Evolutionary conservation across 345 rosid species (phyloP), one percentile per base, ranked within the genome.

Genomic region (Zanthoxylum bungeanum): DNA sequence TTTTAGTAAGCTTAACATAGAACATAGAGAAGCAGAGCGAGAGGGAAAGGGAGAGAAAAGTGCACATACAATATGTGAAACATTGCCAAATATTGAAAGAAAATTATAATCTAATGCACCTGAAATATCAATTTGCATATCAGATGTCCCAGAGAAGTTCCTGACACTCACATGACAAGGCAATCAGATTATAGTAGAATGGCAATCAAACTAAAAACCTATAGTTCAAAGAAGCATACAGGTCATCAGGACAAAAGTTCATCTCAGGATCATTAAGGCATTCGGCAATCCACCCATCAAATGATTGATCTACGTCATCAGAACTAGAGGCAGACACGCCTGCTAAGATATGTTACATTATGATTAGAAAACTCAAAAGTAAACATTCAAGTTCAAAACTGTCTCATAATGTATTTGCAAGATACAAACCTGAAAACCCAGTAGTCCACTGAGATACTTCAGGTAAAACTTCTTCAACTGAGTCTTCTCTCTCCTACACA

Each of bases 221-320:
- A 60, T 65, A 75, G 51, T 52, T 10, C 37, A 68, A 64, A 51
- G 49, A 75, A 66, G 73, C 92, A 70, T 93, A 90, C 97, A 88
- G 83, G 65, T 87, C 85, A 83, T 83, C 83, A 56, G 89, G 77
- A 56, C 86, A 65, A 40, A 50, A 74, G 62, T 81, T 78, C 80
- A 83, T 84, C 57, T 90, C 96, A 4, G 82, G 19, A 69, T 90
- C 91, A 64, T 87, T 91, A 68, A 93, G 70, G 84, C 87, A 93
- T 49, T 88, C 85, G 57, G 90, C 81, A 49, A 87, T 81, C 97
- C 96, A 91, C 58, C 81, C 79, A 72, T 89, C 97, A 71, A 86
- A 83, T 40, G 86, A 75, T 19, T 44, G 49, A 82, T 89, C 96
- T 34, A 84, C 60, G 51, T 74, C 76, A 30, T 88, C 91, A 24